A percentile compares a stretch with the other conserved stretches of the same genome.
phyloP scores from a whole-genome alignment of 305 asterid species.

The Plantago lanceolata region DNA sequence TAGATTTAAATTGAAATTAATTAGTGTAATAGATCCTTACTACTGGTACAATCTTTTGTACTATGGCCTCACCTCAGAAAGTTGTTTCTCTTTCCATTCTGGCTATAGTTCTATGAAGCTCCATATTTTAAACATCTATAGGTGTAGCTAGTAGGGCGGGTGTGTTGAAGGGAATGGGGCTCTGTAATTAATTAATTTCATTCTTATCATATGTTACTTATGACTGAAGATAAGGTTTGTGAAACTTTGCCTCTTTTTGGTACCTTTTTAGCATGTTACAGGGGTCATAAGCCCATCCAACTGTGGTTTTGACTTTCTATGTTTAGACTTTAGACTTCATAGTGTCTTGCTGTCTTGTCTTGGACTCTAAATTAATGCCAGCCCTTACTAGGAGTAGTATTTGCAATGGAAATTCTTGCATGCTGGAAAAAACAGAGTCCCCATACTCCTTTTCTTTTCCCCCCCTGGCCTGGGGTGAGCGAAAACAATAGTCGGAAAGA shows the following conservation, averaged over 20 bases:
- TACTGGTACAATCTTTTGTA: no score
- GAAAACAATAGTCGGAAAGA: no score
- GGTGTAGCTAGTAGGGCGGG: neutral
- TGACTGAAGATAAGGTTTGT: no score
- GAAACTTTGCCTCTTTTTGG: neutral
- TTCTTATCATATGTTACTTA: neutral
- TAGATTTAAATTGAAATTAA: no score
- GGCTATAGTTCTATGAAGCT: neutral
- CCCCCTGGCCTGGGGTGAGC: no score
- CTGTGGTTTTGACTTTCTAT: conserved; percentile 15
- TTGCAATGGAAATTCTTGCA: neutral
- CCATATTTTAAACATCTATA: neutral
- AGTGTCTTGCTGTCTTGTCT: neutral
- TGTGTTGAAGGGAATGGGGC: neutral
- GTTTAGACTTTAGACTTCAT: conserved; percentile 3
- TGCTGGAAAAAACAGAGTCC: neutral
- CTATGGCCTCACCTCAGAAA: neutral
- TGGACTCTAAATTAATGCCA: neutral
- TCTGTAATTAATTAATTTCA: neutral
- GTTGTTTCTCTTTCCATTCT: neutral
- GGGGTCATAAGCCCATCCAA: neutral
- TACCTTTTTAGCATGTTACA: neutral
- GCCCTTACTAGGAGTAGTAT: no score
- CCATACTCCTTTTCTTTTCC: no score
- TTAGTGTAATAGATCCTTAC: no score